phyloP scores from a whole-genome alignment of 2,329 filamentous ascomycete genomes.

The Sclerotinia minor region DNA sequence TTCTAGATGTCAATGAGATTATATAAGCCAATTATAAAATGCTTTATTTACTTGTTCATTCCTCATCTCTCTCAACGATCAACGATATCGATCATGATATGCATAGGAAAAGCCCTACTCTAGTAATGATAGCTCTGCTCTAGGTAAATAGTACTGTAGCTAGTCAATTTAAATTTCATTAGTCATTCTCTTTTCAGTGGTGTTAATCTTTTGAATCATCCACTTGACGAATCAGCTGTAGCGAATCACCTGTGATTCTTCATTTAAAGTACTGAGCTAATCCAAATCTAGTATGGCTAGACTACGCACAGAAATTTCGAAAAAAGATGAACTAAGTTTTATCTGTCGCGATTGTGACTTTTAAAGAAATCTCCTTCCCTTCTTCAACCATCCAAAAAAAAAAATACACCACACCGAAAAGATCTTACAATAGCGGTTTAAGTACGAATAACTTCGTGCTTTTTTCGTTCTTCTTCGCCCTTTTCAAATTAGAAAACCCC shows the following conservation, averaged over 20 bases:
- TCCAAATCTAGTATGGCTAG: background rate
- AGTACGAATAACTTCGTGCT: slow-evolving; percentile 41
- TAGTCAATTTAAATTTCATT: no score
- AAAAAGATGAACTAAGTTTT: slow-evolving; percentile 21
- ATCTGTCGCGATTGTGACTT: slow-evolving; percentile 28
- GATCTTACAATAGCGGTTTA: slow-evolving; percentile 37
- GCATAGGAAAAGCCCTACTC: no score
- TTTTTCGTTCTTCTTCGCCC: slow-evolving; percentile 43
- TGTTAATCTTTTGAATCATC: background rate
- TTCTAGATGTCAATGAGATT: background rate
- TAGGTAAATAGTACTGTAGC: no score
- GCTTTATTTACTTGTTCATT: no score
- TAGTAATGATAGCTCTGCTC: no score
- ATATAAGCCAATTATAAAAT: background rate
- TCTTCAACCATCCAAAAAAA: slow-evolving; percentile 27
- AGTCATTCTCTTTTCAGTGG: no score
- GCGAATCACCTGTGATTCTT: background rate
- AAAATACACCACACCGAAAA: slow-evolving; percentile 28
- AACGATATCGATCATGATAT: no score
- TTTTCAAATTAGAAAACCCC: slow-evolving; percentile 41
- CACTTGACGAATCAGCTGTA: background rate
- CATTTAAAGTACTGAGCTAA: background rate
- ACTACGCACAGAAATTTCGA: slow-evolving; percentile 28
- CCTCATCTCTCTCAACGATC: no score
- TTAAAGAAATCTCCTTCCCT: slow-evolving; percentile 26